Evolutionary conservation across 1,284 basidiomycete species (phyloP), one percentile per base, ranked within the genome.

Genomic region (Ustilago loliicola): DNA sequence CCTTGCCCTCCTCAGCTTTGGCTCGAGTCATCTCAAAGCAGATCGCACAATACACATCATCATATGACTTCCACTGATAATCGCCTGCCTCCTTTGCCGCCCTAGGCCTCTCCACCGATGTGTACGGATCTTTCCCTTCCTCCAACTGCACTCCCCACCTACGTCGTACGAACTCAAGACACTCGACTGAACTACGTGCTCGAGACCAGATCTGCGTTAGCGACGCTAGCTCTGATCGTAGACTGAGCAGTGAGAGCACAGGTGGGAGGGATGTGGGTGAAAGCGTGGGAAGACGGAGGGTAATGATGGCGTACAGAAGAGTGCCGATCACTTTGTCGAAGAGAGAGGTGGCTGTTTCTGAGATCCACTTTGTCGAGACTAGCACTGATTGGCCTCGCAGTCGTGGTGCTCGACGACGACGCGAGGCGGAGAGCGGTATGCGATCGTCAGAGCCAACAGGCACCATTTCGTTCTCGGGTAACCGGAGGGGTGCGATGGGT

Each of bases 91-190:
- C 75, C 29, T 50, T 56, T 1, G 63, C 63, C 1, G 74, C 78
- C 15, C 76, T 38, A 7, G 76, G 67, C 4, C 72, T 62, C 19
- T 34, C 17, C 0, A 72, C 66, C 9, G 55, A 66, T 13, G 48
- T 48, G 29, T 74, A 70, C 17, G 68, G 74, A 61, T 77, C 70
- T 13, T 64, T 23, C 0, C 66, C 61, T 25, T 66, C 42, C 9
- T 52, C 45, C 5, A 78, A 53, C 25, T 55, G 56, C 25, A 72
- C 70, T 1, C 77, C 77, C 80, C 80, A 81, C 19, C 80, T 6
- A 17, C 80, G 61, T 2, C 75, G 58, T 5, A 81, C 80, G 27
- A 81, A 81, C 29, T 81, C 80, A 40, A 81, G 72, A 42, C 80
- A 81, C 42, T 81, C 80, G 40, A 81, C 66, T 1, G 72, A 70